These are phyloP conservation scores for Pyricularia grisea DNA, from an alignment of 2,329 filamentous ascomycete genomes.

Conservation along the genomic window DNA sequence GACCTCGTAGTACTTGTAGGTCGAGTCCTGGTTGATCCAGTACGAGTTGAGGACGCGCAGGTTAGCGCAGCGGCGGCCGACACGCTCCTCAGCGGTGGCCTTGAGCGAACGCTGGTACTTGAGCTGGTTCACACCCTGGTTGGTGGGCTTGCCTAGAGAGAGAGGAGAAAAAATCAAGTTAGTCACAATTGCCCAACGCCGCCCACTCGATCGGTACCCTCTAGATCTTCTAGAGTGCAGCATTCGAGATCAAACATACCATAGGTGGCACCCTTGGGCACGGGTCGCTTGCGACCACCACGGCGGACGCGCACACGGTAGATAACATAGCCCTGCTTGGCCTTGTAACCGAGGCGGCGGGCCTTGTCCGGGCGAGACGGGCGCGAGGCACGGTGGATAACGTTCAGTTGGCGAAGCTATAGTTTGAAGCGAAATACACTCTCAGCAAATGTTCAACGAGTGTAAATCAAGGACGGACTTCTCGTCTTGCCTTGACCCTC, in stretches of 20 bases:
- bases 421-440: slow-evolving; percentile 73
- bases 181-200: background rate
- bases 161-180: slow-evolving; percentile 4
- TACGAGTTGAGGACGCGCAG: slow-evolving; percentile 99
- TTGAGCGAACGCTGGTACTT: slow-evolving; percentile 99
- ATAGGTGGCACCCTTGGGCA: slow-evolving; percentile 96
- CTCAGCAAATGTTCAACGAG: slow-evolving; percentile 99
- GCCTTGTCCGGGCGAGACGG: slow-evolving; percentile 99
- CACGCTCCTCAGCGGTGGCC: slow-evolving; percentile 98
- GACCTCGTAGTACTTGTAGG: slow-evolving; percentile 99
- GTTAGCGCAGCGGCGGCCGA: slow-evolving; percentile 98
- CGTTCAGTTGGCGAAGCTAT: slow-evolving; percentile 99
- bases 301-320: slow-evolving; percentile 98
- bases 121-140: slow-evolving; percentile 99
- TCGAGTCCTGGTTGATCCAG: slow-evolving; percentile 99
- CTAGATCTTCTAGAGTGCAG: background rate
- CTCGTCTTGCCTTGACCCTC: slow-evolving; percentile 9
- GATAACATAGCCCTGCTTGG: slow-evolving; percentile 99
- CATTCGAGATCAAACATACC: slow-evolving; percentile 43
- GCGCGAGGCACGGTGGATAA: slow-evolving; percentile 97
- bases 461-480: slow-evolving; percentile 70
- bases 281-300: slow-evolving; percentile 97
- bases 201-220: background rate
- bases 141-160: slow-evolving; percentile 91
- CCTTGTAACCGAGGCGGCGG: slow-evolving; percentile 99